A percentile compares a stretch with the other conserved stretches of the same genome.
Evolutionary conservation across 2,329 filamentous ascomycete species (phyloP).

Genomic region (Curvularia eragrostidis): DNA sequence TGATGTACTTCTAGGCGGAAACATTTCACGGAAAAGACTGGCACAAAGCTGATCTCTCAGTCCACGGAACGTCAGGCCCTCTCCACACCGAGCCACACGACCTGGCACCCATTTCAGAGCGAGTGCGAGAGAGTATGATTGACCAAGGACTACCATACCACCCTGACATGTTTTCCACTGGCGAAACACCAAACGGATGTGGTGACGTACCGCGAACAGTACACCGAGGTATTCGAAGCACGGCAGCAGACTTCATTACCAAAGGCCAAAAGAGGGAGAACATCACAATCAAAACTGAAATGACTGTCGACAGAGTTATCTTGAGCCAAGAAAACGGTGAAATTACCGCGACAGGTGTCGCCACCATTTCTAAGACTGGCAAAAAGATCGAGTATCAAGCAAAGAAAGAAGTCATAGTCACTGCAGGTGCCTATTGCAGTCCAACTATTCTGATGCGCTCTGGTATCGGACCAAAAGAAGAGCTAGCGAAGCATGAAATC

Average conservation of each 20-base stretch:
- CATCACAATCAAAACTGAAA: conserved; percentile 44
- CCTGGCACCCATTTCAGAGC: conserved; percentile 64
- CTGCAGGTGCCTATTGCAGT: conserved; percentile 45
- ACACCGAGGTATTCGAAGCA: conserved; percentile 38
- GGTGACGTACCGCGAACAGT: conserved; percentile 43
- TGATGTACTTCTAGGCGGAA: conserved; percentile 51
- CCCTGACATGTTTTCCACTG: conserved; percentile 65
- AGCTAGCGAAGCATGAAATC: conserved; percentile 62
- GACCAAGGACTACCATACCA: conserved; percentile 63
- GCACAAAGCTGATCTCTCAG: conserved; percentile 58
- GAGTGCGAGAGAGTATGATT: conserved; percentile 62
- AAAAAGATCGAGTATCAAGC: conserved; percentile 44
- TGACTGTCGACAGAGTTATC: conserved; percentile 54
- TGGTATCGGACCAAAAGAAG: conserved; percentile 63
- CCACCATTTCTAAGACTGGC: conserved; percentile 53
- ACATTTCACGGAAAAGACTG: conserved; percentile 65
- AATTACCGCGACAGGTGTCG: conserved; percentile 56
- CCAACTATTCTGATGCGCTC: conserved; percentile 56
- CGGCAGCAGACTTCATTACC: conserved; percentile 49
- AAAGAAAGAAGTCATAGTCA: conserved; percentile 44
- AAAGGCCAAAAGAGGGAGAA: conserved; percentile 50
- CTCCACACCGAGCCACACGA: conserved; percentile 65
- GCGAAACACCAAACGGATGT: conserved; percentile 42
- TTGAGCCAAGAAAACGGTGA: conserved; percentile 50
- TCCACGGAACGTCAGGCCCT: conserved; percentile 58